Percentiles rank a stretch among this genome's conserved stretches.
These are phyloP conservation scores for Ananas comosus DNA, from an alignment of 176 grass and related monocot species.

Conservation along the genomic window DNA sequence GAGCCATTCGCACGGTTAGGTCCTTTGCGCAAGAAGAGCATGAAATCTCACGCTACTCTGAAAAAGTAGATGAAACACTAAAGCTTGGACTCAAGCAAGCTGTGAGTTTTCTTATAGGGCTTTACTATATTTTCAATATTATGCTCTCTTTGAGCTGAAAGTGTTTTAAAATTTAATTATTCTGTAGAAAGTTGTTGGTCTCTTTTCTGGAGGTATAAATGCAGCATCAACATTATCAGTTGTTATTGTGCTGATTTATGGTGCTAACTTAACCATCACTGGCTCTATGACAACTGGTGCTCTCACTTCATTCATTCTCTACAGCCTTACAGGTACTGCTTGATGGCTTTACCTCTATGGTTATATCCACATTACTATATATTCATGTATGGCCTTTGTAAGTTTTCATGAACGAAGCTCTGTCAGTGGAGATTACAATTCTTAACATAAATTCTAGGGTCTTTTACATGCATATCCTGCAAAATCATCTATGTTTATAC, in stretches of 20 bases:
- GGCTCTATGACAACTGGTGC: slow-evolving; percentile 91
- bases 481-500: too few relatives aligned
- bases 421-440: too few relatives aligned
- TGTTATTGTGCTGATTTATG: slow-evolving; percentile 82
- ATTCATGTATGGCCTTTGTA: background rate
- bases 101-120: slow-evolving; percentile 33
- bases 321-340: slow-evolving; percentile 92
- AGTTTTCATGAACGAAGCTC: background rate
- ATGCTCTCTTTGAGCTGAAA: too few relatives aligned
- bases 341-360: background rate
- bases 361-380: too few relatives aligned
- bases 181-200: slow-evolving; percentile 80
- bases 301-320: slow-evolving; percentile 96
- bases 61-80: slow-evolving; percentile 84
- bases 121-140: too few relatives aligned
- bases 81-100: slow-evolving; percentile 93
- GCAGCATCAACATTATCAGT: slow-evolving; percentile 84
- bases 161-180: background rate
- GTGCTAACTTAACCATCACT: slow-evolving; percentile 87
- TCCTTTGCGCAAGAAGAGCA: slow-evolving; percentile 85
- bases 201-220: slow-evolving; percentile 92
- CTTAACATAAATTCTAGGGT: too few relatives aligned
- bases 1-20: slow-evolving; percentile 86
- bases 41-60: slow-evolving; percentile 66
- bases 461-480: too few relatives aligned